Conservation (phyloP, 352 stramenopile species). For the Porosira glacialis region DNA sequence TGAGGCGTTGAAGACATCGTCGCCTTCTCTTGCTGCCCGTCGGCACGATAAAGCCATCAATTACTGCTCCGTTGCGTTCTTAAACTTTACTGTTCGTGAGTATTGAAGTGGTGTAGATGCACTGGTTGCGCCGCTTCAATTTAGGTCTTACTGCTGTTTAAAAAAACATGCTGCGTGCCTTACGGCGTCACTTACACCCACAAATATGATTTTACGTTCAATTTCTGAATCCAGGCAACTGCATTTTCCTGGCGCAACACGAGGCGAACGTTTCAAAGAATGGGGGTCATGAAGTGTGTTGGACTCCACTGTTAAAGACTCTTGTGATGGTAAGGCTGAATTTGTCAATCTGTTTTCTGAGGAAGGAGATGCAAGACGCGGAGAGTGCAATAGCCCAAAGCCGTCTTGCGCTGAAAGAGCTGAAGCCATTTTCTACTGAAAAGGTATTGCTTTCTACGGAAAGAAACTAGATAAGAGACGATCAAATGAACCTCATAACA, state of each 20-base stretch:
- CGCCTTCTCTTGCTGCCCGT: constrained; percentile 46
- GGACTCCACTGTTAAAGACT: constrained; percentile 53
- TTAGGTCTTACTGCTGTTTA: too few relatives aligned
- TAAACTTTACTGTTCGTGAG: too few relatives aligned
- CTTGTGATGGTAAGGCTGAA: constrained; percentile 69
- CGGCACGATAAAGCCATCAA: constrained; percentile 74
- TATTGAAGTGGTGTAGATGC: too few relatives aligned
- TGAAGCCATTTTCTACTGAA: constrained; percentile 59
- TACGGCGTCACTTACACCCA: too few relatives aligned
- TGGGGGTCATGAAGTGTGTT: constrained; percentile 40
- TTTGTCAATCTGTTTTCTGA: constrained; percentile 51
- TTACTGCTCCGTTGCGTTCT: constrained; percentile 7
- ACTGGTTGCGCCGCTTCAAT: too few relatives aligned
- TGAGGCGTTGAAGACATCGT: constrained; percentile 49
- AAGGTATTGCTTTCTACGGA: constrained; percentile 50
- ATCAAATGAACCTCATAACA: constrained; percentile 45
- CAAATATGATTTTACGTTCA: too few relatives aligned
- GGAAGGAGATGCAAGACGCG: constrained; percentile 32
- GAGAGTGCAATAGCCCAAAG: constrained; percentile 55
- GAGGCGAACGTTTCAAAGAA: constrained; percentile 39
- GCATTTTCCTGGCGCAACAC: constrained; percentile 35
- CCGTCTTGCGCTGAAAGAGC: constrained; percentile 52
- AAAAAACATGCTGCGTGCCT: too few relatives aligned
- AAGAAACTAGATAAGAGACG: constrained; percentile 41
- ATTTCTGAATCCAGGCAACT: too few relatives aligned